Percentiles rank a stretch among this genome's conserved stretches.
phyloP scores from a whole-genome alignment of 805 yeast species.

The Crinitomyces ghanaensis region DNA sequence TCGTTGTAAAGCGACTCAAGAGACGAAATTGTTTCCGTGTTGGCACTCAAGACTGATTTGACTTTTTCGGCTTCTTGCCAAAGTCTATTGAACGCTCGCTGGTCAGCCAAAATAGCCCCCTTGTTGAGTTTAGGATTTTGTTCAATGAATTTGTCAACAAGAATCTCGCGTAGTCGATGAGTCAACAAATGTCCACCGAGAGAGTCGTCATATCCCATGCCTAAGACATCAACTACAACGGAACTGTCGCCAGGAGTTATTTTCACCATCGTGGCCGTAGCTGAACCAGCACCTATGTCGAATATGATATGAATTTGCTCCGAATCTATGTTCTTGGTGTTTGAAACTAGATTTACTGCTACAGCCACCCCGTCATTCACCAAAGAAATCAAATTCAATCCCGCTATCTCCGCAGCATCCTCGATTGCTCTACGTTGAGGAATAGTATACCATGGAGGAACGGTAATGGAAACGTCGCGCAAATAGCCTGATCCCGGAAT shows the following conservation, averaged over 20 bases:
- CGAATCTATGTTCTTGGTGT: slow-evolving; percentile 31
- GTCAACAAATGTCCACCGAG: slow-evolving; percentile 76
- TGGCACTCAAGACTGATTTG: slow-evolving; percentile 78
- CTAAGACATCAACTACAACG: slow-evolving; percentile 48
- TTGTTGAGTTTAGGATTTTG: slow-evolving; percentile 26
- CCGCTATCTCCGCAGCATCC: slow-evolving; percentile 65
- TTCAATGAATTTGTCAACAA: slow-evolving; percentile 48
- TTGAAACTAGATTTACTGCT: slow-evolving; percentile 67
- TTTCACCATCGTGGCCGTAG: slow-evolving; percentile 76
- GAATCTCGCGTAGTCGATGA: slow-evolving; percentile 44
- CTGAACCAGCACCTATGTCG: slow-evolving; percentile 90
- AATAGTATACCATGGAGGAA: slow-evolving; percentile 60
- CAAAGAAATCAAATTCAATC: slow-evolving; percentile 49
- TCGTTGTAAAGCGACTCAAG: slow-evolving; percentile 69
- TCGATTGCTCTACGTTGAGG: slow-evolving; percentile 57
- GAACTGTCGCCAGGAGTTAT: slow-evolving; percentile 33
- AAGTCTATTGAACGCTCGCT: slow-evolving; percentile 54
- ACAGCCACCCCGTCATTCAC: slow-evolving; percentile 91
- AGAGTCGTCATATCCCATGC: slow-evolving; percentile 53
- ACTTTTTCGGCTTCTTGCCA: slow-evolving; percentile 83
- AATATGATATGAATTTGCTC: slow-evolving; percentile 59
- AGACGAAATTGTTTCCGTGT: slow-evolving; percentile 62
- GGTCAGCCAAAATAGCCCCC: slow-evolving; percentile 33
- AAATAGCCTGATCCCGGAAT: slow-evolving; percentile 34
- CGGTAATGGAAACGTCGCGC: slow-evolving; percentile 60